A percentile compares a stretch with the other conserved stretches of the same genome.
phyloP scores from a whole-genome alignment of 306 rosid species.

The Glycine soja region DNA sequence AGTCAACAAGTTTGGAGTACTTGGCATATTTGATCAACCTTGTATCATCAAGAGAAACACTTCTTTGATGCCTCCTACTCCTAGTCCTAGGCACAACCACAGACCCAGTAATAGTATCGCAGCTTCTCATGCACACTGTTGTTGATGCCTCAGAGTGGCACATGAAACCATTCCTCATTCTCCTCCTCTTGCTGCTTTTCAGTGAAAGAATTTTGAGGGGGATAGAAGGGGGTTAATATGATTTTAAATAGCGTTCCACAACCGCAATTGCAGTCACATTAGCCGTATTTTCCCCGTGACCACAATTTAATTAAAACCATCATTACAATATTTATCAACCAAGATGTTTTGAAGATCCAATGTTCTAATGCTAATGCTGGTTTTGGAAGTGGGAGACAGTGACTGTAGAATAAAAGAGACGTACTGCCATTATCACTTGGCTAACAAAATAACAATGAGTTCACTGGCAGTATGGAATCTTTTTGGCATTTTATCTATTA shows the following conservation, averaged over 20 bases:
- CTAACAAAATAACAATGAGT: constrained; percentile 58
- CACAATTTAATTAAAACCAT: no score
- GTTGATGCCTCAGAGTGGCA: constrained; percentile 79
- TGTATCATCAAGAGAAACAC: constrained; percentile 44
- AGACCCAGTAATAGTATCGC: constrained; percentile 30
- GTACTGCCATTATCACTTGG: constrained; percentile 58
- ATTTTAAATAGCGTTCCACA: no score
- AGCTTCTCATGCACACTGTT: constrained; percentile 57
- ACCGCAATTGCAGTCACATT: no score
- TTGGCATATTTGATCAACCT: constrained; percentile 44
- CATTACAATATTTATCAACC: not conserved
- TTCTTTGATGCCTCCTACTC: constrained; percentile 38
- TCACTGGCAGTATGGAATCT: constrained; percentile 2
- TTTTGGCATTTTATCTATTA: constrained; percentile 46
- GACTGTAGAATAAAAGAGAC: constrained; percentile 46
- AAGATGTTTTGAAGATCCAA: not conserved
- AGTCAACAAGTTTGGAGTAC: constrained; percentile 64
- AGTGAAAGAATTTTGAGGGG: not conserved
- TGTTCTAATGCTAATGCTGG: not conserved
- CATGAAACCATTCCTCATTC: constrained; percentile 69
- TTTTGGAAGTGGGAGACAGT: constrained; percentile 20
- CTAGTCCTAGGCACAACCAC: constrained; percentile 55
- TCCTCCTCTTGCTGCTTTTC: constrained; percentile 43
- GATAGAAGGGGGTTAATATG: not conserved
- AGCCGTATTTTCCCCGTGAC: no score